Percentiles rank a stretch among this genome's conserved stretches.
Evolutionary conservation across 2,329 filamentous ascomycete genomes (phyloP).

Genomic region (Pestalotiopsis sp.): DNA sequence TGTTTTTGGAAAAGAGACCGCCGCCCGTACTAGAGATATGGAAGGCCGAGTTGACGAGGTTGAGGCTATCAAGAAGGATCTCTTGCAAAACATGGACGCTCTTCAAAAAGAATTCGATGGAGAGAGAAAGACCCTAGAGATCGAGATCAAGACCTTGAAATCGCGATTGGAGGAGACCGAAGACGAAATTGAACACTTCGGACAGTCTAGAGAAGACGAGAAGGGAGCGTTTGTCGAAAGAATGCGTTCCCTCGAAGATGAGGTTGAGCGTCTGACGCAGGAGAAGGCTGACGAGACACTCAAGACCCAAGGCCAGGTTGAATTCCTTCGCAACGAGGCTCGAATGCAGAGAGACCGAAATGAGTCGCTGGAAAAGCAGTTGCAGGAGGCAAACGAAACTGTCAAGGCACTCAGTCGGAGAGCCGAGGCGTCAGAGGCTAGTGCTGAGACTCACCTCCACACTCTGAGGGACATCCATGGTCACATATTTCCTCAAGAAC

Average conservation of each 20-base stretch:
- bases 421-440: constrained; percentile 53
- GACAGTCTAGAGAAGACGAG: constrained; percentile 83
- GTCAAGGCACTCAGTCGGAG: constrained; percentile 53
- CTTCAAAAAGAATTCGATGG: constrained; percentile 85
- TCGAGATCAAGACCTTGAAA: constrained; percentile 77
- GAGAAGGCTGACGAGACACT: constrained; percentile 60
- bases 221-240: constrained; percentile 71
- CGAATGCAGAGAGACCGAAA: constrained; percentile 62
- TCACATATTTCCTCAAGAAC: constrained; percentile 57
- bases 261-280: constrained; percentile 67
- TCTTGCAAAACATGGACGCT: constrained; percentile 92
- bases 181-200: constrained; percentile 85
- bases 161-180: constrained; percentile 84
- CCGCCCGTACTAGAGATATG: constrained; percentile 58
- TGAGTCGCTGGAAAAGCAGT: constrained; percentile 59
- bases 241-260: constrained; percentile 68
- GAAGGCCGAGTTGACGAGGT: constrained; percentile 79
- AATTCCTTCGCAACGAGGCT: constrained; percentile 64
- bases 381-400: constrained; percentile 59
- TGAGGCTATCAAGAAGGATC: constrained; percentile 89
- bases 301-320: constrained; percentile 64
- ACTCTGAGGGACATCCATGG: constrained; percentile 61
- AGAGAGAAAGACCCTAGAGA: constrained; percentile 81
- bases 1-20: constrained; percentile 71
- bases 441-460: constrained; percentile 52